phyloP scores from a whole-genome alignment of 2,329 filamentous ascomycete species.

The Geosmithia flava region DNA sequence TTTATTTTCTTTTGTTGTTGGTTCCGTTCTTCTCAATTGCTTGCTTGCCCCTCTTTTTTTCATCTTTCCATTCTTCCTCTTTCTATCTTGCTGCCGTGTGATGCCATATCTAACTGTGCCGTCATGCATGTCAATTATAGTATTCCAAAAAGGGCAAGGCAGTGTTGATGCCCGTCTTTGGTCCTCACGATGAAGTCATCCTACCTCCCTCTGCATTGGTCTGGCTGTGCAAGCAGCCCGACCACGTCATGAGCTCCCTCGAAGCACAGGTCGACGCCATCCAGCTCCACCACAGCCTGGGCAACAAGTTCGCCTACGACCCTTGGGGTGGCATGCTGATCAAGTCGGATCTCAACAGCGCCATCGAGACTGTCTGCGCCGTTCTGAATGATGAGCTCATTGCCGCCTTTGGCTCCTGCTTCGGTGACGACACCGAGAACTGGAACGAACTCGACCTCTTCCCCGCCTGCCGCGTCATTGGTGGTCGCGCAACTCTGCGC shows the following conservation, averaged over 20 bases:
- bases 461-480: conserved; percentile 12
- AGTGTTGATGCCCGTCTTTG: conserved; percentile 26
- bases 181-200: conserved; percentile 25
- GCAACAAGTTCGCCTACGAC: conserved; percentile 20
- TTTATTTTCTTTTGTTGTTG: neutral
- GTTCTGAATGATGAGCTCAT: conserved; percentile 21
- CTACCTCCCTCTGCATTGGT: conserved; percentile 24
- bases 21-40: neutral
- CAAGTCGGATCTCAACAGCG: conserved; percentile 20
- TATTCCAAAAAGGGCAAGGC: conserved; percentile 28
- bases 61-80: neutral
- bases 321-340: conserved; percentile 21
- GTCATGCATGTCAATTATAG: conserved; percentile 9
- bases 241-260: conserved; percentile 17
- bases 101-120: neutral
- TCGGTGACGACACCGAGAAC: conserved; percentile 17
- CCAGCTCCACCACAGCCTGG: conserved; percentile 22
- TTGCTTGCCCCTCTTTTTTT: neutral
- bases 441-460: conserved; percentile 21
- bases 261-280: conserved; percentile 25
- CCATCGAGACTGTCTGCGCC: conserved; percentile 18
- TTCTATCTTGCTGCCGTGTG: neutral
- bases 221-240: conserved; percentile 26
- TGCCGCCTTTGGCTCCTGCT: conserved; percentile 18
- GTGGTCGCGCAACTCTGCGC: conserved; percentile 15